A percentile compares a stretch with the other conserved stretches of the same genome.
phyloP scores from a whole-genome alignment of 2,329 filamentous ascomycete species.

The Chaetomiaceae sp. region DNA sequence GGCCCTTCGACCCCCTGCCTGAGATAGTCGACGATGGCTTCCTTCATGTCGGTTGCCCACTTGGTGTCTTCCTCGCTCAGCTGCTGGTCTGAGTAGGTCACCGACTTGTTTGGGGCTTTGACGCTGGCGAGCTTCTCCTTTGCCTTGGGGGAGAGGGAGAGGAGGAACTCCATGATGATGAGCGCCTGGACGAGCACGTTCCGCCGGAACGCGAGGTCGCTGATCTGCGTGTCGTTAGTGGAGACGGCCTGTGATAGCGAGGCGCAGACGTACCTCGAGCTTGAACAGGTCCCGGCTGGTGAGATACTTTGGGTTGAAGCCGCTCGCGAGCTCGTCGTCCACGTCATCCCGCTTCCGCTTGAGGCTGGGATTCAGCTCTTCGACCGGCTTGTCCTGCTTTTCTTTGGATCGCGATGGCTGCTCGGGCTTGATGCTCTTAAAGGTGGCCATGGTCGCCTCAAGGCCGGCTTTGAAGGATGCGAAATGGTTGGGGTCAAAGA shows the following conservation, averaged over 20 bases:
- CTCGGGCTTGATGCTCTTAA: constrained; percentile 48
- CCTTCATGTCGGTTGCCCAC: constrained; percentile 79
- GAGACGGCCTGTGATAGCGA: background rate
- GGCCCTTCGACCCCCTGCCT: constrained; percentile 76
- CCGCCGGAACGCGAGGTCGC: constrained; percentile 87
- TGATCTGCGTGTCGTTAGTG: constrained; percentile 53
- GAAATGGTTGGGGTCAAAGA: constrained; percentile 72
- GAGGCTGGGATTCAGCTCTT: constrained; percentile 59
- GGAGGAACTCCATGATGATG: constrained; percentile 89
- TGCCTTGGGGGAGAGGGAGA: constrained; percentile 79
- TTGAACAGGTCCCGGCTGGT: constrained; percentile 97
- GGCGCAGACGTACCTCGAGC: constrained; percentile 63
- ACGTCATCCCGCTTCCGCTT: constrained; percentile 68
- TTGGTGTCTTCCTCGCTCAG: constrained; percentile 81
- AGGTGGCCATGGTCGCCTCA: constrained; percentile 58
- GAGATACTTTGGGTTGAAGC: constrained; percentile 96
- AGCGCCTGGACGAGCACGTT: constrained; percentile 93
- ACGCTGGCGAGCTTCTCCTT: constrained; percentile 73
- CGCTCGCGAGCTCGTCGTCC: constrained; percentile 60
- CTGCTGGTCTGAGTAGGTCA: constrained; percentile 72
- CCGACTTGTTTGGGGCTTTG: constrained; percentile 72
- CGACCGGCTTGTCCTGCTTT: constrained; percentile 39
- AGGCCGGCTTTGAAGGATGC: constrained; percentile 75
- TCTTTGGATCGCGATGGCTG: constrained; percentile 43
- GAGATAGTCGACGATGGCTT: constrained; percentile 75